Evolutionary conservation across 805 yeast genomes (phyloP).

Genomic region (Kodamaea hsintzibuensis): DNA sequence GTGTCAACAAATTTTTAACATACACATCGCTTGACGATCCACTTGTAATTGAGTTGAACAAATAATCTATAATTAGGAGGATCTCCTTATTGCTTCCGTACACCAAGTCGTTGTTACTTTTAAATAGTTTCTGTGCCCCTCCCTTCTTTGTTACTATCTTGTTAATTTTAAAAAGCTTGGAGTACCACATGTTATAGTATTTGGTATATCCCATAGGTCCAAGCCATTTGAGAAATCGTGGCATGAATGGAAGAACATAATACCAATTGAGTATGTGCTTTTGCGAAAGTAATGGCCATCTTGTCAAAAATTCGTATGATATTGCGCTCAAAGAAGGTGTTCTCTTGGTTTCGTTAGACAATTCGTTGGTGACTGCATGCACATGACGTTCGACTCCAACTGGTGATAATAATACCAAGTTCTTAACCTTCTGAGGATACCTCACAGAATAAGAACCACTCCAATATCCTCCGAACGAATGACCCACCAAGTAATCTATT

Average conservation of each 20-base stretch:
- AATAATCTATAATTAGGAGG: slow-evolving; percentile 37
- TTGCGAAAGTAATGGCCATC: slow-evolving; percentile 43
- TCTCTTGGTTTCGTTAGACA: slow-evolving; percentile 10
- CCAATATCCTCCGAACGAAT: slow-evolving; percentile 79
- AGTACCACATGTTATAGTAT: slow-evolving; percentile 43
- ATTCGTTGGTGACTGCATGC: slow-evolving; percentile 53
- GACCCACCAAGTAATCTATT: slow-evolving; percentile 66
- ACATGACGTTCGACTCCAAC: slow-evolving; percentile 76
- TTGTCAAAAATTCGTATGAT: slow-evolving; percentile 45
- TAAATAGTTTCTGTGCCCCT: slow-evolving; percentile 26
- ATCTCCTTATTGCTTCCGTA: slow-evolving; percentile 42
- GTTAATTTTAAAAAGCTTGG: slow-evolving; percentile 41
- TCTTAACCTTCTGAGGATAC: slow-evolving; percentile 54
- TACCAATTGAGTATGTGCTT: slow-evolving; percentile 36
- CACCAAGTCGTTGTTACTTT: slow-evolving; percentile 29
- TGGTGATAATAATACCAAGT: slow-evolving; percentile 67
- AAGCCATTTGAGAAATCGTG: slow-evolving; percentile 48
- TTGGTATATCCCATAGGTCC: slow-evolving; percentile 43
- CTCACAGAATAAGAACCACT: slow-evolving; percentile 61
- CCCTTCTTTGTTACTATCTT: slow-evolving; percentile 33
- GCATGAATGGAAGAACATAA: slow-evolving; percentile 44
- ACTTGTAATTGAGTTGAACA: slow-evolving; percentile 40
- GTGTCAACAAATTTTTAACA: slow-evolving; percentile 51
- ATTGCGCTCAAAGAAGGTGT: slow-evolving; percentile 46
- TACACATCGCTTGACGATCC: slow-evolving; percentile 43